These are phyloP conservation scores for Sabuloglossum arenarium DNA, from an alignment of 495 filamentous ascomycete species.

Conservation along the genomic window DNA sequence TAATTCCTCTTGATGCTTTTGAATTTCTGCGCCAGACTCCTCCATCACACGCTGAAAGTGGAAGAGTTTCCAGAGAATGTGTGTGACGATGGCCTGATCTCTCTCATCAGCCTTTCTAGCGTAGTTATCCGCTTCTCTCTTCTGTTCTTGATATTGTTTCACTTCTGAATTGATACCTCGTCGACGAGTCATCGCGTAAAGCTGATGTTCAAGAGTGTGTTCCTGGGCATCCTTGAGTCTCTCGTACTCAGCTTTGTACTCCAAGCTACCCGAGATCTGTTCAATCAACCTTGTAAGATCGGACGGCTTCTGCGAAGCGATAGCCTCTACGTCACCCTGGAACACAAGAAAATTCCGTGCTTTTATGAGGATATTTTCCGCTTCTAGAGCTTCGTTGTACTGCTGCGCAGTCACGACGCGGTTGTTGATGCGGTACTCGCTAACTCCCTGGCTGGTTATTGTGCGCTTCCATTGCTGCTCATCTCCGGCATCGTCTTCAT, in stretches of 20 bases:
- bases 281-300: constrained; percentile 93
- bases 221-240: constrained; percentile 65
- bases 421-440: constrained; percentile 95
- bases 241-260: constrained; percentile 93
- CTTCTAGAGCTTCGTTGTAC: constrained; percentile 84
- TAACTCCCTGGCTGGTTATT: constrained; percentile 71
- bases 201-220: constrained; percentile 71
- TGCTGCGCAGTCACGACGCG: constrained; percentile 68
- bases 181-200: constrained; percentile 65
- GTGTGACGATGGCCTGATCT: constrained; percentile 81
- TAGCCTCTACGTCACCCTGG: constrained; percentile 96
- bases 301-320: constrained; percentile 78
- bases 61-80: constrained; percentile 92
- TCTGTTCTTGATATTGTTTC: constrained; percentile 92
- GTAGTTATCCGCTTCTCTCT: constrained; percentile 85
- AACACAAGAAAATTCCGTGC: constrained; percentile 96
- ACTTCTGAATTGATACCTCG: constrained; percentile 95
- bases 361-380: constrained; percentile 93
- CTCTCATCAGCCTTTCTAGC: constrained; percentile 71
- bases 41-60: constrained; percentile 90
- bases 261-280: constrained; percentile 89
- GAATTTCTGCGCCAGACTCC: constrained; percentile 73
- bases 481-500: constrained; percentile 92
- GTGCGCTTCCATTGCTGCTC: constrained; percentile 89
- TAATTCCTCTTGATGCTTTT: constrained; percentile 85